A percentile compares a stretch with the other conserved stretches of the same genome.
These are phyloP conservation scores for Geranium incanum DNA, from an alignment of 441 rosid genomes.

Conservation along the genomic window DNA sequence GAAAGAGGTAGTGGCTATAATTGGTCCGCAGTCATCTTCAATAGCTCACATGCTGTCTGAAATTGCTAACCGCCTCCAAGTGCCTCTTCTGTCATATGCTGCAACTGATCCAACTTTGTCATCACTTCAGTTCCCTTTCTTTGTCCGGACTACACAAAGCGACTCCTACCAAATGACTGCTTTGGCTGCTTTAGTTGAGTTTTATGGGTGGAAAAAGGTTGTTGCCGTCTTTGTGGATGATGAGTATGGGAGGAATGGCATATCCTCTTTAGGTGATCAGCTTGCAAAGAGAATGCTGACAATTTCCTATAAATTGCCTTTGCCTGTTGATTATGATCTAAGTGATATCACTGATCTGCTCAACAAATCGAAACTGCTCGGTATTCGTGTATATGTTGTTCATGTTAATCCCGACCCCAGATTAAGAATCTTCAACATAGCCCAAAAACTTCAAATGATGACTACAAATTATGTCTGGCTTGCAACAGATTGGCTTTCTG, in stretches of 20 bases:
- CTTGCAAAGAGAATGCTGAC: constrained; percentile 44
- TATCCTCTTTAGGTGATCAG: constrained; percentile 46
- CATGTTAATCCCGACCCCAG: constrained; percentile 61
- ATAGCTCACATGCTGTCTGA: constrained; percentile 61
- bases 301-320: constrained; percentile 48
- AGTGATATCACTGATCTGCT: constrained; percentile 34
- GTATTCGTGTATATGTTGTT: constrained; percentile 71
- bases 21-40: constrained; percentile 76
- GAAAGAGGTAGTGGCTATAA: constrained; percentile 55
- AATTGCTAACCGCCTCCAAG: constrained; percentile 55
- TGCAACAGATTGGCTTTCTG: constrained; percentile 82
- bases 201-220: constrained; percentile 69
- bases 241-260: constrained; percentile 73
- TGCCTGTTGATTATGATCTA: constrained; percentile 39
- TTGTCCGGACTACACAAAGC: constrained; percentile 60
- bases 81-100: constrained; percentile 74
- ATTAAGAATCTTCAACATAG: constrained; percentile 50
- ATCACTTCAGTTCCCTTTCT: constrained; percentile 72
- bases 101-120: constrained; percentile 90
- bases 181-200: constrained; percentile 52
- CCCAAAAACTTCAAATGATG: constrained; percentile 68
- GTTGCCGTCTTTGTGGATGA: constrained; percentile 63
- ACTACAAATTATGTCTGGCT: constrained; percentile 60
- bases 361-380: constrained; percentile 38
- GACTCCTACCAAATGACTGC: constrained; percentile 79